Evolutionary conservation across 2,329 filamentous ascomycete species (phyloP).

Genomic region (Cercospora zeina): DNA sequence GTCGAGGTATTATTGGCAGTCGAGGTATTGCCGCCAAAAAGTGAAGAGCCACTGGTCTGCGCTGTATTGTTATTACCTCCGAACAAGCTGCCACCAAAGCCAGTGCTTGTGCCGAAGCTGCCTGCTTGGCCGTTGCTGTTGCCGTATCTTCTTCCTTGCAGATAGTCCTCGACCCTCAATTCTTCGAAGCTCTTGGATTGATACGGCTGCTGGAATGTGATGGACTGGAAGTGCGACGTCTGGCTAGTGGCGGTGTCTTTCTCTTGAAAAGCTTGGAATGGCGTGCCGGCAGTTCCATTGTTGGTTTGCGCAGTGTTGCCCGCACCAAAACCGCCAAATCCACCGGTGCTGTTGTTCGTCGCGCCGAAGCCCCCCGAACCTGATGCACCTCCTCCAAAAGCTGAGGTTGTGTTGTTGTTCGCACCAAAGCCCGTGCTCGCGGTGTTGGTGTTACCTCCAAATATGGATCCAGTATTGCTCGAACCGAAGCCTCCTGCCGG

Average conservation of each 20-base stretch:
- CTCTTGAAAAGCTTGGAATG: conserved; percentile 69
- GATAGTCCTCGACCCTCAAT: conserved; percentile 73
- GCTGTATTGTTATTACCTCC: conserved; percentile 40
- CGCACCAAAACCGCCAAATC: conserved; percentile 36
- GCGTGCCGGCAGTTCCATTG: conserved; percentile 65
- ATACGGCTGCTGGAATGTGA: conserved; percentile 76
- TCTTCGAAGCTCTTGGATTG: conserved; percentile 85
- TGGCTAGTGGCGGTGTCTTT: conserved; percentile 67
- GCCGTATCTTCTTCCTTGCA: conserved; percentile 78
- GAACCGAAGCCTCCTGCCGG: conserved; percentile 55
- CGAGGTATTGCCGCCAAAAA: conserved; percentile 44
- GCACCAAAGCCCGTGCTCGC: conserved; percentile 43
- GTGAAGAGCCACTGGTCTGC: conserved; percentile 30
- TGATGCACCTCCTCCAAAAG: conserved; percentile 16
- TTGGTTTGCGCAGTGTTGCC: conserved; percentile 53
- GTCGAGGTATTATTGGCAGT: conserved; percentile 34
- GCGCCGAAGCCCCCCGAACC: conserved; percentile 44
- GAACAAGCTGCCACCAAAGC: conserved; percentile 47
- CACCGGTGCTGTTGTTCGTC: conserved; percentile 28
- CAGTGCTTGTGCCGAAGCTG: conserved; percentile 71
- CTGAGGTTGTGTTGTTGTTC: conserved; percentile 25
- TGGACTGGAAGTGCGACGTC: conserved; percentile 71
- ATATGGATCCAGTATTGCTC: conserved; percentile 43
- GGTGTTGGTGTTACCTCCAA: conserved; percentile 44
- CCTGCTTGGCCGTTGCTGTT: conserved; percentile 78